Percentiles rank a stretch among this genome's conserved stretches.
Conservation (phyloP, 75 land plant genomes). For the Picea sitchensis region DNA sequence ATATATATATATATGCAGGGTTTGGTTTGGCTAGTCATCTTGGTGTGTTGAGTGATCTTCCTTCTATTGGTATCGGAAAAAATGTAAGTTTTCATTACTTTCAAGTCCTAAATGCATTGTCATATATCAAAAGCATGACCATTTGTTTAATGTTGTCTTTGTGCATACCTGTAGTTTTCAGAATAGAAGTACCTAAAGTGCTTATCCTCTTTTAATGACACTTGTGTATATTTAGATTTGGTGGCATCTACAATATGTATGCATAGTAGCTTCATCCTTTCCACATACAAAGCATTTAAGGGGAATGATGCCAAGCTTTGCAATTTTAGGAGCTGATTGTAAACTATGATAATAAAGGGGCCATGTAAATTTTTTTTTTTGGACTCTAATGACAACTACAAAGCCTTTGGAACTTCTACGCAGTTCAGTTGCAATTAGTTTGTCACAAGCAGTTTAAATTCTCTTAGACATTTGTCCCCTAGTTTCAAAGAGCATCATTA, state of each 20-base stretch:
- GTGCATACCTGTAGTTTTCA: not conserved
- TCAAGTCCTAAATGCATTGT: not conserved
- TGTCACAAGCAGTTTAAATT: too few species aligned
- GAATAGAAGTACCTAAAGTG: not conserved
- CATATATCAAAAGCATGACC: not conserved
- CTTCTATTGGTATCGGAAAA: slow-evolving; percentile 90
- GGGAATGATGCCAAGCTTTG: too few species aligned
- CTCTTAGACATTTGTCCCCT: too few species aligned
- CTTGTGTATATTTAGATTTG: not conserved
- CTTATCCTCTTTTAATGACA: not conserved
- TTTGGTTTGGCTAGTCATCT: slow-evolving; percentile 91
- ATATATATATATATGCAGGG: slow-evolving; percentile 35
- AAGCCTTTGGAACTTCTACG: too few species aligned
- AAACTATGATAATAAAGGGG: too few species aligned
- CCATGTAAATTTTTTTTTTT: too few species aligned
- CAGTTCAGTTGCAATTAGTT: too few species aligned
- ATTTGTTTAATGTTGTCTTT: not conserved
- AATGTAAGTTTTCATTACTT: slow-evolving; percentile 43
- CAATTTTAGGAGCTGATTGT: too few species aligned
- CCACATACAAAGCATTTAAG: not conserved
- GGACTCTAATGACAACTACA: too few species aligned
- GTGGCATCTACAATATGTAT: too few species aligned
- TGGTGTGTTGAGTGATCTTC: slow-evolving; percentile 80
- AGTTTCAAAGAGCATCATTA: too few species aligned
- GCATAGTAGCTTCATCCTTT: not conserved